Percentiles rank a stretch among this genome's conserved stretches.
These are phyloP conservation scores for Gastroboletus turbinatus DNA, from an alignment of 1,284 basidiomycete species.

Conservation along the genomic window DNA sequence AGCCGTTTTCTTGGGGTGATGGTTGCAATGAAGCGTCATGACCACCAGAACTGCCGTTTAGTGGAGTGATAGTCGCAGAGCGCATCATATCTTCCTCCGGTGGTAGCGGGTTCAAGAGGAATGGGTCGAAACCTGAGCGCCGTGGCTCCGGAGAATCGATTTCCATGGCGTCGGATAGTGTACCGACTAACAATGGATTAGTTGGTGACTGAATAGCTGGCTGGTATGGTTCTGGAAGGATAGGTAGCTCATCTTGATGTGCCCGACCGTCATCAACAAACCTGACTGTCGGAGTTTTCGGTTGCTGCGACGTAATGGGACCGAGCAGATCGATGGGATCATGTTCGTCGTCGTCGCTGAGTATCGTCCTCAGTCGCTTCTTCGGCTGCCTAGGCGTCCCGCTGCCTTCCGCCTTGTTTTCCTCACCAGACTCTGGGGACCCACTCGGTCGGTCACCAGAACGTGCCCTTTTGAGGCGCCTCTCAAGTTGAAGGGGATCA, in stretches of 20 bases:
- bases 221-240: slow-evolving; percentile 2
- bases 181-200: not conserved
- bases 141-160: slow-evolving; percentile 31
- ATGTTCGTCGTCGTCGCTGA: slow-evolving; percentile 46
- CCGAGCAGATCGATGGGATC: slow-evolving; percentile 47
- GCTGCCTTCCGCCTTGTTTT: slow-evolving; percentile 32
- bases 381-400: slow-evolving; percentile 46
- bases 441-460: slow-evolving; percentile 58
- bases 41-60: slow-evolving; percentile 22
- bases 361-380: slow-evolving; percentile 48
- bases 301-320: slow-evolving; percentile 32
- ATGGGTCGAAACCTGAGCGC: slow-evolving; percentile 51
- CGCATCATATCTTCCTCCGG: slow-evolving; percentile 35
- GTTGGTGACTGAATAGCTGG: not conserved
- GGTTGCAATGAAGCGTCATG: not conserved
- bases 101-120: slow-evolving; percentile 55
- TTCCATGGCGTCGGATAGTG: slow-evolving; percentile 33
- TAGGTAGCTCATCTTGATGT: slow-evolving; percentile 22
- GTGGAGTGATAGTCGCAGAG: slow-evolving; percentile 20
- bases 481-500: slow-evolving; percentile 70
- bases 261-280: slow-evolving; percentile 38
- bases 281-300: slow-evolving; percentile 40
- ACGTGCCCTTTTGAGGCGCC: slow-evolving; percentile 68
- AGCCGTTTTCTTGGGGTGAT: slow-evolving; percentile 13
- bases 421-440: slow-evolving; percentile 55